Conservation (phyloP, 1,139 yeast species). For the Hanseniaspora sp. region DNA sequence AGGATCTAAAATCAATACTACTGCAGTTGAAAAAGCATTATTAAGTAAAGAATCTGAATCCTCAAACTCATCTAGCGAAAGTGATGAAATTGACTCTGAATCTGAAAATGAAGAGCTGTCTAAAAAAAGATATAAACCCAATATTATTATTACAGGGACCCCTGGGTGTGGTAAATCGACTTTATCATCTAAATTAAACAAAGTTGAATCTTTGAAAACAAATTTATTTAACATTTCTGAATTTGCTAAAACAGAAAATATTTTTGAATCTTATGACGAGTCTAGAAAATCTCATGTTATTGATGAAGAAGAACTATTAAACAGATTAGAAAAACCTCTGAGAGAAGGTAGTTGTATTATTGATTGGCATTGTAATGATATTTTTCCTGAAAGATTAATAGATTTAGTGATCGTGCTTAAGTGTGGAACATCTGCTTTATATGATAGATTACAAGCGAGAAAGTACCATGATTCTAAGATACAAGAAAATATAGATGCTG, state of each 20-base stretch:
- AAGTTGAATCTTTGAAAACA: constrained; percentile 30
- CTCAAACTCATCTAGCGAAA: neutral
- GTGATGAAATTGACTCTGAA: neutral
- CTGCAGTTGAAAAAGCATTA: constrained; percentile 1
- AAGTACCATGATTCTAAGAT: constrained; percentile 71
- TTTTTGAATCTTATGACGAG: constrained; percentile 77
- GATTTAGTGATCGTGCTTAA: constrained; percentile 84
- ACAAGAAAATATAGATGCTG: constrained; percentile 89
- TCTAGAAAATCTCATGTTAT: constrained; percentile 77
- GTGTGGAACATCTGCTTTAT: constrained; percentile 59
- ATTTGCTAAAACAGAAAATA: constrained; percentile 63
- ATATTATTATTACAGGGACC: constrained; percentile 86
- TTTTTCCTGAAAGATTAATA: constrained; percentile 83
- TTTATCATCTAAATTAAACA: constrained; percentile 51
- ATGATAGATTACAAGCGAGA: constrained; percentile 62
- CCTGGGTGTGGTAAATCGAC: constrained; percentile 97
- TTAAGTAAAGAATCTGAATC: neutral
- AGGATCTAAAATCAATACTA: neutral
- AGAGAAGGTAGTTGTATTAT: constrained; percentile 75
- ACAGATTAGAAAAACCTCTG: constrained; percentile 65
- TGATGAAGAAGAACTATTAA: constrained; percentile 80
- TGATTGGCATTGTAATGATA: constrained; percentile 97
- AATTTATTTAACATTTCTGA: constrained; percentile 64
- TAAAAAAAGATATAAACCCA: constrained; percentile 39
- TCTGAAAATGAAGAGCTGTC: neutral